These are phyloP conservation scores for Closterium sp. DNA, from an alignment of 139 green algal species.

Conservation along the genomic window DNA sequence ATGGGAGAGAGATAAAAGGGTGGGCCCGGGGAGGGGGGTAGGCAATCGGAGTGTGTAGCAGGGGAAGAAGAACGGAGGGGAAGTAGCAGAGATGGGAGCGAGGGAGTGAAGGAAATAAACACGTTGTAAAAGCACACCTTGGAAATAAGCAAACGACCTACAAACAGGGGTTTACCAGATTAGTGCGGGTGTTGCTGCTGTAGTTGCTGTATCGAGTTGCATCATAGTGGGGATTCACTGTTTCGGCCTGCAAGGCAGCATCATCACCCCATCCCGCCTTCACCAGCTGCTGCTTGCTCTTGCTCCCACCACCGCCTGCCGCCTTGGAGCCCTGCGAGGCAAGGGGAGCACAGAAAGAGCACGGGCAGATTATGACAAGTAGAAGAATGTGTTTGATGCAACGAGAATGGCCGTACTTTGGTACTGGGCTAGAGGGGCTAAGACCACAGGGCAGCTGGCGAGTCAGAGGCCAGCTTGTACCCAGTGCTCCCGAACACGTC, in stretches of 20 bases:
- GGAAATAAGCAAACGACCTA: too few relatives aligned
- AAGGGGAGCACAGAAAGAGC: too few relatives aligned
- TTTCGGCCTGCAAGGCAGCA: neutral
- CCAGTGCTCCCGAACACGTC: conserved; percentile 62
- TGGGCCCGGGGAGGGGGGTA: neutral
- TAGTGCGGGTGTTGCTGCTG: neutral
- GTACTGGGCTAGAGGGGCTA: too few relatives aligned
- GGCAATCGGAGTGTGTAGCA: neutral
- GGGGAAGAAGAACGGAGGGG: neutral
- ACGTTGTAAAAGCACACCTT: too few relatives aligned
- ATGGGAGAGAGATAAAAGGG: neutral
- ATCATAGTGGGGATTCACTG: conserved; percentile 41
- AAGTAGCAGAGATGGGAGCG: neutral
- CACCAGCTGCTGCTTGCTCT: conserved; percentile 2
- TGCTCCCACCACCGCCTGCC: neutral
- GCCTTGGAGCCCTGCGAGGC: neutral
- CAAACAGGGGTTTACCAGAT: conserved; percentile 32
- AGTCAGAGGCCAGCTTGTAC: conserved; percentile 33
- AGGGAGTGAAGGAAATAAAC: too few relatives aligned
- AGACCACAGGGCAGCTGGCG: conserved; percentile 9
- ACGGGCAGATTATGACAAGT: too few relatives aligned
- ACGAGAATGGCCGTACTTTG: too few relatives aligned
- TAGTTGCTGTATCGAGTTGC: conserved; percentile 12
- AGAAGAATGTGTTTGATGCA: too few relatives aligned
- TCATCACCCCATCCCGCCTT: conserved; percentile 33